Evolutionary conservation across 805 yeast genomes (phyloP), one percentile per base, ranked within the genome.

Genomic region (Yarrowia sp.): DNA sequence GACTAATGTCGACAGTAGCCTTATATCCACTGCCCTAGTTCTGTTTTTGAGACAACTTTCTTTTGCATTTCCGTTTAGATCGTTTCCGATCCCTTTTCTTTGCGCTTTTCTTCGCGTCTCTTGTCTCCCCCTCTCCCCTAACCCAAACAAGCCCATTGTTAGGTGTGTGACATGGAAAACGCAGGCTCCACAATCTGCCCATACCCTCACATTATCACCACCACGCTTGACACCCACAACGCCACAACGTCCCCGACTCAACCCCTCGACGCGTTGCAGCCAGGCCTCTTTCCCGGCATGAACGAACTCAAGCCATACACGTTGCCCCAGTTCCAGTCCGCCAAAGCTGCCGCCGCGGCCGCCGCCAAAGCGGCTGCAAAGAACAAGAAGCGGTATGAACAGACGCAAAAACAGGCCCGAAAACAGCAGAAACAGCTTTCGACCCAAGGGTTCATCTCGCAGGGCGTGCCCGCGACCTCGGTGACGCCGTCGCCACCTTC

Each of bases 261-360:
- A 53, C 33, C 42, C 24, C 30, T 24, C 10, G 17, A 40, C 49
- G 49, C 49, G 39, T 43, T 12, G 64, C 64, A 56, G 49, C 47
- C 64, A 24, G 49, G 40, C 61, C 46, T 13, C 3, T n/a, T 13
- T 2, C 38, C 13, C 38, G 39, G 64, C 50, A 58, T 58, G 64
- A 58, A 42, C 49, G 64, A 58, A 58, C 64, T 58, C 64, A 58
- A 58, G 64, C 64, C 64, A 17, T 58, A 58, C 64, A 58, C 50
- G 50, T 43, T 58, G 64, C 64, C 64, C n/a, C 64, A 58, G 64
- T 58, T 58, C 64, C 64, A 58, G 64, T 58, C 64, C 39, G 64
- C 64, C 39, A 58, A 58, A 43, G 64, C 64, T 10, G 64, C 64
- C 12, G 64, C 64, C 40, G 64, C 50, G 9, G 49, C 64, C 15